Percentiles rank a stretch among this genome's conserved stretches.
phyloP scores from a whole-genome alignment of 306 rosid genomes.

The Trichosanthes truncata region DNA sequence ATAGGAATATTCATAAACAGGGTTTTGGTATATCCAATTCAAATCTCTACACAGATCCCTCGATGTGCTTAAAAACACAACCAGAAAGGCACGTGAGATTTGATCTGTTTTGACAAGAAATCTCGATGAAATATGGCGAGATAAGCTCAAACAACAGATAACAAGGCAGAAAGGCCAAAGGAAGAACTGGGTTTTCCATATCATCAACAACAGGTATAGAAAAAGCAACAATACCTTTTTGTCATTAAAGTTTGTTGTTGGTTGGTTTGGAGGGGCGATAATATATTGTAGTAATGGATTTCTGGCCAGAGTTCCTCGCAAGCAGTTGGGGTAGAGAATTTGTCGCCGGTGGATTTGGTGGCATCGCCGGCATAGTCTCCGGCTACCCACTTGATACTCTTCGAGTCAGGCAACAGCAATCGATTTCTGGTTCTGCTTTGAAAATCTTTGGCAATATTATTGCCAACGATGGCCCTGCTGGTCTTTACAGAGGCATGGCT shows the following conservation, averaged over 20 bases:
- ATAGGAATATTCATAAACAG: background rate
- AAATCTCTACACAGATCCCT: background rate
- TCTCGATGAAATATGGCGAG: background rate
- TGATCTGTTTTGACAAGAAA: background rate
- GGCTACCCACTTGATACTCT: constrained; percentile 87
- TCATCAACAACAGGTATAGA: background rate
- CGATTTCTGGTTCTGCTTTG: constrained; percentile 44
- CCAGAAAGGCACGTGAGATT: background rate
- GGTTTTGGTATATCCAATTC: background rate
- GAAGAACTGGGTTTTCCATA: background rate
- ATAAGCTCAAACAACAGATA: background rate
- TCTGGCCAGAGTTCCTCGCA: constrained; percentile 78
- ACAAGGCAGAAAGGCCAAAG: background rate
- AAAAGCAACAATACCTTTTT: background rate
- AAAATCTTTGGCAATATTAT: constrained; percentile 41
- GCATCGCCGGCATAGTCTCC: constrained; percentile 68
- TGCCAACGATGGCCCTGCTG: constrained; percentile 44
- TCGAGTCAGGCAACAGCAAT: constrained; percentile 45
- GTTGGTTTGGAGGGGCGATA: background rate
- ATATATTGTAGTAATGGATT: constrained; percentile 35
- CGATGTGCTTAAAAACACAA: background rate
- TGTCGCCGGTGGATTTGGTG: constrained; percentile 89
- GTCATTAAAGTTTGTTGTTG: background rate
- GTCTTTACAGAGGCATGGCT: constrained; percentile 78
- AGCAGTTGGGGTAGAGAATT: constrained; percentile 72